Evolutionary conservation across 768 basidiomycete species (phyloP).

Genomic region (Mycena vulgaris): DNA sequence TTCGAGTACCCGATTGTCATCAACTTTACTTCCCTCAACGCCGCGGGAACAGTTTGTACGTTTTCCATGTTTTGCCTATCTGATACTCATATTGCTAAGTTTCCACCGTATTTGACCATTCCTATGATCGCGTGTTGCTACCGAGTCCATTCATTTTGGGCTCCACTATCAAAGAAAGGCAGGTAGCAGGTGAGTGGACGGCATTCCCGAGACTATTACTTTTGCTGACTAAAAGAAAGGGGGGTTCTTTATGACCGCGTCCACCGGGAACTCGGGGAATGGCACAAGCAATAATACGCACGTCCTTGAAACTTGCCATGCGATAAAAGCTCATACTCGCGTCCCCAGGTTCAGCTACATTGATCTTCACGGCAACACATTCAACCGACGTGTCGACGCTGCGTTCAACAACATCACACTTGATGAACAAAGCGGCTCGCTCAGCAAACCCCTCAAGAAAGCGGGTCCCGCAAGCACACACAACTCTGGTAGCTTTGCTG

Average conservation of each 20-base stretch:
- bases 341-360: constrained; percentile 64
- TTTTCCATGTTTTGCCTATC: constrained; percentile 2
- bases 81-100: constrained; percentile 52
- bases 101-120: constrained; percentile 73
- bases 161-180: constrained; percentile 72
- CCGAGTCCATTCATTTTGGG: constrained; percentile 73
- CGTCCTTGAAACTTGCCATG: background rate
- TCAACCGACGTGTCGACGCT: constrained; percentile 71
- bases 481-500: constrained; percentile 20
- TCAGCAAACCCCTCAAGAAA: constrained; percentile 40
- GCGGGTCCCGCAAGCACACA: background rate
- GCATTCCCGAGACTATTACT: background rate
- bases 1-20: constrained; percentile 65
- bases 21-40: constrained; percentile 57
- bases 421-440: constrained; percentile 70
- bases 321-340: background rate
- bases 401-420: constrained; percentile 73
- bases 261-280: constrained; percentile 71
- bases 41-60: constrained; percentile 55
- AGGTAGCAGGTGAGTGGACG: constrained; percentile 63
- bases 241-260: constrained; percentile 63
- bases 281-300: constrained; percentile 76
- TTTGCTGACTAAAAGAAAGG: constrained; percentile 47
- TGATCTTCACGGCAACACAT: constrained; percentile 76
- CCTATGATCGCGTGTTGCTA: constrained; percentile 71